Conservation (phyloP, 1,139 yeast genomes). For the Sugiyamaella castrensis region DNA sequence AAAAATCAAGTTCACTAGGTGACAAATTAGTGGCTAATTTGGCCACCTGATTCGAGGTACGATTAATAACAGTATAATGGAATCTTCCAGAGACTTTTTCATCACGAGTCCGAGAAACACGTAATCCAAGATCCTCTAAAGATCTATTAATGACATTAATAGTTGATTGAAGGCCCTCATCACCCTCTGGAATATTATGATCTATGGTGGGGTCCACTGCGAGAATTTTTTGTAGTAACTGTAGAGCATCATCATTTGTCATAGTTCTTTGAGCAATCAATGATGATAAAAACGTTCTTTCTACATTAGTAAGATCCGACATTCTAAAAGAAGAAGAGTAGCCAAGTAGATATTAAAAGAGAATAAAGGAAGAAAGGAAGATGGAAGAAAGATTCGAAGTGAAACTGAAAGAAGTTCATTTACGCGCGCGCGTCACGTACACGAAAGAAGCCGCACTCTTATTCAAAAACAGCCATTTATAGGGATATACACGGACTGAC, state of each 20-base stretch:
- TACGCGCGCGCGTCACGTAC: no score
- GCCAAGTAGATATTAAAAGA: no score
- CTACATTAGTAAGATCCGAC: conserved; percentile 6
- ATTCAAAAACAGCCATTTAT: no score
- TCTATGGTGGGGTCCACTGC: conserved; percentile 5
- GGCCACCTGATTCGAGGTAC: conserved; percentile 13
- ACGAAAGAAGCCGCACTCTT: no score
- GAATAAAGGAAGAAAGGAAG: no score
- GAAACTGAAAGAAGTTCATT: no score
- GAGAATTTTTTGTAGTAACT: conserved; percentile 5
- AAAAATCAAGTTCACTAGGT: conserved; percentile 25
- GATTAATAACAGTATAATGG: conserved; percentile 21
- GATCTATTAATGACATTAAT: conserved; percentile 14
- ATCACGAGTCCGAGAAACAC: conserved; percentile 21
- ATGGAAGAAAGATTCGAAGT: no score
- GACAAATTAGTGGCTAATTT: conserved; percentile 23
- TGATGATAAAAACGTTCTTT: conserved; percentile 11
- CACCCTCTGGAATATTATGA: neutral
- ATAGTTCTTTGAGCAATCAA: conserved; percentile 16
- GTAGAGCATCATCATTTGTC: conserved; percentile 10
- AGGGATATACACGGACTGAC: no score
- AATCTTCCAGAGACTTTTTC: conserved; percentile 15
- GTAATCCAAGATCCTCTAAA: conserved; percentile 25
- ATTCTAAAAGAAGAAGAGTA: neutral
- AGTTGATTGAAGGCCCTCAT: conserved; percentile 3